phyloP scores from a whole-genome alignment of 345 rosid genomes.

The Citrus reticulata region DNA sequence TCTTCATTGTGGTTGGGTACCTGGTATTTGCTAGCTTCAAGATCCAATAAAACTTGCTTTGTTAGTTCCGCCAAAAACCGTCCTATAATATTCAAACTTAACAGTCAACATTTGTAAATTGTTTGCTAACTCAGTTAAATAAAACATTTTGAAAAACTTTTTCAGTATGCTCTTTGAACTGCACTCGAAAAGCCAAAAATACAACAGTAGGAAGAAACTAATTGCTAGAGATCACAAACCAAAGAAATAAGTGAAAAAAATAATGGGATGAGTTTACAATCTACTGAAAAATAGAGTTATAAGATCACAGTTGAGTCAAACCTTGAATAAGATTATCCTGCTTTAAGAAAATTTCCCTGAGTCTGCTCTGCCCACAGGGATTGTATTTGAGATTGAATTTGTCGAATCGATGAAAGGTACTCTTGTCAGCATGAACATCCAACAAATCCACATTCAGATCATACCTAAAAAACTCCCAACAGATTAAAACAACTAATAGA shows the following conservation, averaged over 20 bases:
- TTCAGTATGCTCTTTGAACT: neutral
- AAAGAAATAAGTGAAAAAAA: neutral
- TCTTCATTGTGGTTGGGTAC: slow-evolving; percentile 5
- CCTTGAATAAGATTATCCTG: slow-evolving; percentile 62
- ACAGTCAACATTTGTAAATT: neutral
- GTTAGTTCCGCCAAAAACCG: slow-evolving; percentile 53
- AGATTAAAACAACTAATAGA: neutral
- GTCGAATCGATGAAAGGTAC: slow-evolving; percentile 53
- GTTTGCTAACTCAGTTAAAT: neutral
- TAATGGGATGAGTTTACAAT: neutral
- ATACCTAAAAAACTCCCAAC: slow-evolving; percentile 27
- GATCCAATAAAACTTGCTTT: slow-evolving; percentile 50
- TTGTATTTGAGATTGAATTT: slow-evolving; percentile 59
- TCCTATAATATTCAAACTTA: slow-evolving; percentile 28
- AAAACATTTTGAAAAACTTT: neutral
- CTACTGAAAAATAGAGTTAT: neutral
- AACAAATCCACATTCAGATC: slow-evolving; percentile 54
- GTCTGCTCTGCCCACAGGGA: slow-evolving; percentile 63
- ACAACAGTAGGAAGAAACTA: neutral
- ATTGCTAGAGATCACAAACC: neutral
- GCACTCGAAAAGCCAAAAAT: neutral
- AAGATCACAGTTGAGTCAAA: slow-evolving; percentile 5
- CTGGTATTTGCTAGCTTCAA: slow-evolving; percentile 57
- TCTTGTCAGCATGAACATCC: slow-evolving; percentile 60
- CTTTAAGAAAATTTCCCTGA: slow-evolving; percentile 53